A percentile compares a stretch with the other conserved stretches of the same genome.
phyloP scores from a whole-genome alignment of 768 basidiomycete species.

The Leccinum ochraceum region DNA sequence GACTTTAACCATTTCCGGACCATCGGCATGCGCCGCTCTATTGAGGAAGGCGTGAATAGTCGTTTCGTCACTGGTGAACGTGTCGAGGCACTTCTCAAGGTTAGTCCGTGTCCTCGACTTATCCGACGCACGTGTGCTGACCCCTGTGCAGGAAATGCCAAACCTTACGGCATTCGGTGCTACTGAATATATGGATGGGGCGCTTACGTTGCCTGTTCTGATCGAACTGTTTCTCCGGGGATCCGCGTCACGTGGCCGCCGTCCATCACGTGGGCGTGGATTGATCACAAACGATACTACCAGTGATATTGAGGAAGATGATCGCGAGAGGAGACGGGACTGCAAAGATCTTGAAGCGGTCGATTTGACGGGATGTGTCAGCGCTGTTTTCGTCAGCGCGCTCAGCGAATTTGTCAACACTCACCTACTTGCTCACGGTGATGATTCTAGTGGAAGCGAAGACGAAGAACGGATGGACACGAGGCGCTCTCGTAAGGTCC shows the following conservation, averaged over 20 bases:
- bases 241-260: conserved; percentile 62
- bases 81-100: conserved; percentile 76
- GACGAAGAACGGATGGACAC: conserved; percentile 35
- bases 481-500: conserved; percentile 36
- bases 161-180: conserved; percentile 89
- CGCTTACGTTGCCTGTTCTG: conserved; percentile 80
- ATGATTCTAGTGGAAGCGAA: conserved; percentile 47
- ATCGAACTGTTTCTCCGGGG: conserved; percentile 92
- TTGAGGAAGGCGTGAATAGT: conserved; percentile 85
- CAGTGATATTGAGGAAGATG: conserved; percentile 70
- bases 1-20: conserved; percentile 98
- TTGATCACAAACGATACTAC: conserved; percentile 42
- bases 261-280: conserved; percentile 65
- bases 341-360: conserved; percentile 83
- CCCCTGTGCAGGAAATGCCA: conserved; percentile 71
- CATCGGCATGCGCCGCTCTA: conserved; percentile 90
- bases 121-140: conserved; percentile 4
- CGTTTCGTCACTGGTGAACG: conserved; percentile 93
- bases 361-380: conserved; percentile 95
- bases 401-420: conserved; percentile 79
- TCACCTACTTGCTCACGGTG: conserved; percentile 49
- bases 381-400: conserved; percentile 83
- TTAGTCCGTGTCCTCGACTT: conserved; percentile 31
- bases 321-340: conserved; percentile 69
- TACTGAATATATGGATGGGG: conserved; percentile 98